Evolutionary conservation across 345 rosid species (phyloP), one percentile per base, ranked within the genome.

Genomic region (Cardamine occulta): DNA sequence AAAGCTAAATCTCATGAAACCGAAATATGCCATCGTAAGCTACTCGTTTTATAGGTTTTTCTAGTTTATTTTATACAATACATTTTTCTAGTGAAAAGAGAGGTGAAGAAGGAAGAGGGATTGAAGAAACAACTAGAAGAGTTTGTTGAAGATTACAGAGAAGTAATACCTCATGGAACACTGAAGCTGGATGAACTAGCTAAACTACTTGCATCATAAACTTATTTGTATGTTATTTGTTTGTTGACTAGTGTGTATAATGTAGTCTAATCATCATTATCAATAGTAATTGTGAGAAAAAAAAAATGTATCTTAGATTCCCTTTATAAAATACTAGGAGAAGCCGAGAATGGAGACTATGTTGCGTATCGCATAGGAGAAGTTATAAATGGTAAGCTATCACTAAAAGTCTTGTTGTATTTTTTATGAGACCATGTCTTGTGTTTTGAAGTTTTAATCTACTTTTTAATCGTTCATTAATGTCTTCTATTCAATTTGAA

Each of bases 131-230:
- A 74, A 78, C 29, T 28, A 29, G 47, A 66, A 45, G 72, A 74
- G 53, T 66, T 70, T 21, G 79, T 59, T 39, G 86, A 81, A 74
- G 74, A 12, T 44, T 74, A 34, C 63, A 67, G 70, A 63, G 82
- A 76, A 68, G 80, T 66, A 17, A 66, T 59, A 17, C 83, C 93
- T 0, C 79, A 73, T 23, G 99, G 97, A 78, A 88, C 87, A 79
- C 75, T 89, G 52, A 66, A 82, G 63, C 74, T 93, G 12, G 98
- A 93, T 80, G 98, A 93, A 82, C 94, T 91, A 61, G 98, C 97
- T 61, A 88, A 91, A 82, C 73, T 91, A 51, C 82, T 91, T 74
- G 77, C 96, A 2, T 93, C 68, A 78, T 61, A 18, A 17, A 21
- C 34, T 19, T n/a, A 29, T 66, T 17, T 81, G 42, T 66, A 49